These are phyloP conservation scores for Bruguiera sexangula DNA, from an alignment of 345 rosid species.

Conservation along the genomic window DNA sequence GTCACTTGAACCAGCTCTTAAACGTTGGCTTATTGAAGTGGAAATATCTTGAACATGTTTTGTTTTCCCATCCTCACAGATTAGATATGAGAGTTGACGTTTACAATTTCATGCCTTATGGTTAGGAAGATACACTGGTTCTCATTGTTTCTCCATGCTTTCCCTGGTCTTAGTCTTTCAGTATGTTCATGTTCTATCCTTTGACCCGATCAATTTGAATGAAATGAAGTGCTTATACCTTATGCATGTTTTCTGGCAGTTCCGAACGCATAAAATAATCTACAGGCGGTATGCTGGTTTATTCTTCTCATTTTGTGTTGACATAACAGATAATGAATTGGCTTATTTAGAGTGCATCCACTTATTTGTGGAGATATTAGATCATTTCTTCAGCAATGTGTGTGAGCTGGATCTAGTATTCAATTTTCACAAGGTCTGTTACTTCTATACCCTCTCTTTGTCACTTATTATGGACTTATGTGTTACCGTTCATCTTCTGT, in stretches of 20 bases:
- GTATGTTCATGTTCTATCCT: neutral
- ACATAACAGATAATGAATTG: slow-evolving; percentile 89
- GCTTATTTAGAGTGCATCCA: slow-evolving; percentile 93
- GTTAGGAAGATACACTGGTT: neutral
- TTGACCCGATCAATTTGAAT: neutral
- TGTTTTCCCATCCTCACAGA: neutral
- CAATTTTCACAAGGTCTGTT: slow-evolving; percentile 87
- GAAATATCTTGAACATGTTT: no score
- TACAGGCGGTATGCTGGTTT: slow-evolving; percentile 97
- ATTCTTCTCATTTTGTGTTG: slow-evolving; percentile 93
- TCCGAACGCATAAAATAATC: slow-evolving; percentile 90
- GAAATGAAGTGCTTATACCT: neutral
- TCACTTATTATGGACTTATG: neutral
- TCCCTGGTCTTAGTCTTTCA: neutral
- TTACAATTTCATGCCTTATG: no score
- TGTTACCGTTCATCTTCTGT: neutral
- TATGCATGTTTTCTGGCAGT: slow-evolving; percentile 41
- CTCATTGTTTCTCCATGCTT: neutral
- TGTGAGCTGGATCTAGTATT: slow-evolving; percentile 97
- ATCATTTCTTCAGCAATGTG: slow-evolving; percentile 99
- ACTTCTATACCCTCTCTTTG: neutral
- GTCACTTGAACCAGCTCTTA: no score
- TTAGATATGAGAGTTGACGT: neutral
- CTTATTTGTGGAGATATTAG: slow-evolving; percentile 92
- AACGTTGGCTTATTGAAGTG: neutral